Percentiles rank a stretch among this genome's conserved stretches.
Conservation (phyloP, 306 rosid genomes). For the Herpetospermum pedunculosum region DNA sequence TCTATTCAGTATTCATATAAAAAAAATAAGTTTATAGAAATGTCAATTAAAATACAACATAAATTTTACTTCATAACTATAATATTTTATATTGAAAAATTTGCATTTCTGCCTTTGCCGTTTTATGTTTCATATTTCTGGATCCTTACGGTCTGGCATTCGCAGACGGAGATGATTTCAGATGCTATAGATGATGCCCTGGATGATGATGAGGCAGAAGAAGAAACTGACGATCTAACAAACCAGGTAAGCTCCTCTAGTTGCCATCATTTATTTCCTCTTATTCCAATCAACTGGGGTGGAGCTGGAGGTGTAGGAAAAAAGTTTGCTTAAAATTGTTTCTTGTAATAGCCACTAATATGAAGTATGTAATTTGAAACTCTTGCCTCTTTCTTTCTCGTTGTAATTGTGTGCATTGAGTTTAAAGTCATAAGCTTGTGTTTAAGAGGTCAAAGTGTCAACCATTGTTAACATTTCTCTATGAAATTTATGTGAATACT, state of each 20-base stretch:
- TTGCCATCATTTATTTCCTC: slow-evolving; percentile 8
- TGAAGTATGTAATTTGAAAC: not conserved
- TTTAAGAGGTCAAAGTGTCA: not conserved
- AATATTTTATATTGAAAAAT: not conserved
- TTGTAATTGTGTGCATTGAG: not conserved
- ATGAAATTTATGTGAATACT: not conserved
- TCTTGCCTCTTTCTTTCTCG: not conserved
- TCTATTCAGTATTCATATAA: not conserved
- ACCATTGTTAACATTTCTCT: not conserved
- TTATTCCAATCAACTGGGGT: not conserved
- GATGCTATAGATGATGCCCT: slow-evolving; percentile 88
- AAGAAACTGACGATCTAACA: slow-evolving; percentile 90
- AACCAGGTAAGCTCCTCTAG: slow-evolving; percentile 50
- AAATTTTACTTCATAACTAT: not conserved
- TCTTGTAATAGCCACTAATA: not conserved
- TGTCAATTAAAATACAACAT: not conserved
- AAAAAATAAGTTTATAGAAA: not conserved
- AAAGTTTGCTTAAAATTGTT: not conserved
- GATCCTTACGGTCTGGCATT: slow-evolving; percentile 15
- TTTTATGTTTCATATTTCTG: slow-evolving; percentile 8
- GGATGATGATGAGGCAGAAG: slow-evolving; percentile 95
- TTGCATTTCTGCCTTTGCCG: not conserved
- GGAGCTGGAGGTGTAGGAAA: not conserved
- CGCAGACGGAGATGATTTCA: slow-evolving; percentile 99
- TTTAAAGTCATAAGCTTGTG: not conserved